Evolutionary conservation across 352 stramenopile genomes (phyloP).

Genomic region (Plasmopara muralis): DNA sequence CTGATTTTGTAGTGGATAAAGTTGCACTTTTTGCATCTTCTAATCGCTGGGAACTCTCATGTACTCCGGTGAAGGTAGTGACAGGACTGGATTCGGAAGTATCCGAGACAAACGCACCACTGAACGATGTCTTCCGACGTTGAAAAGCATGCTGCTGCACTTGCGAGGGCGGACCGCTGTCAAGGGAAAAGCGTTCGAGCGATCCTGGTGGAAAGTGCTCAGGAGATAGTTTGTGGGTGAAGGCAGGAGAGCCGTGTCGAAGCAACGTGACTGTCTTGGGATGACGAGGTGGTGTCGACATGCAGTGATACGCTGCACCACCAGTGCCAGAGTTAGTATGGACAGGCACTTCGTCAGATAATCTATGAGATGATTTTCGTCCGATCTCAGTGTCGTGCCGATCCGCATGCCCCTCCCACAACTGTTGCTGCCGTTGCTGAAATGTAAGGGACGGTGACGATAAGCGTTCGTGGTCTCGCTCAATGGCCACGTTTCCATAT

Average conservation of each 20-base stretch:
- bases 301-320: slow-evolving; percentile 26
- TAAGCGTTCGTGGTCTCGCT: slow-evolving; percentile 23
- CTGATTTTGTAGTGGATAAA: slow-evolving; percentile 5
- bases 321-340: slow-evolving; percentile 13
- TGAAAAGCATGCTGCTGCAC: slow-evolving; percentile 13
- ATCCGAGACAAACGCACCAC: slow-evolving; percentile 35
- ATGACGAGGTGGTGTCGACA: slow-evolving; percentile 66
- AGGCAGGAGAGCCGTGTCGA: slow-evolving; percentile 27
- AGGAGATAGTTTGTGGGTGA: slow-evolving; percentile 16
- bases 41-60: slow-evolving; percentile 18
- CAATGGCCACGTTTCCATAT: slow-evolving; percentile 71
- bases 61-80: background rate
- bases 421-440: slow-evolving; percentile 27
- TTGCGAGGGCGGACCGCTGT: slow-evolving; percentile 16
- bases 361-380: slow-evolving; percentile 21
- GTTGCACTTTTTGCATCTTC: background rate
- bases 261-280: slow-evolving; percentile 51
- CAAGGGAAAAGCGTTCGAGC: slow-evolving; percentile 65
- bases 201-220: slow-evolving; percentile 32
- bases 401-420: slow-evolving; percentile 26
- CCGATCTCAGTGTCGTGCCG: slow-evolving; percentile 24
- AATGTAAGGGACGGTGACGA: slow-evolving; percentile 28
- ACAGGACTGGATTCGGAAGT: slow-evolving; percentile 6
- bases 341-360: slow-evolving; percentile 29
- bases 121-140: slow-evolving; percentile 38